Evolutionary conservation across 2,329 filamentous ascomycete genomes (phyloP).

Genomic region (Pyrenochaeta sp.): DNA sequence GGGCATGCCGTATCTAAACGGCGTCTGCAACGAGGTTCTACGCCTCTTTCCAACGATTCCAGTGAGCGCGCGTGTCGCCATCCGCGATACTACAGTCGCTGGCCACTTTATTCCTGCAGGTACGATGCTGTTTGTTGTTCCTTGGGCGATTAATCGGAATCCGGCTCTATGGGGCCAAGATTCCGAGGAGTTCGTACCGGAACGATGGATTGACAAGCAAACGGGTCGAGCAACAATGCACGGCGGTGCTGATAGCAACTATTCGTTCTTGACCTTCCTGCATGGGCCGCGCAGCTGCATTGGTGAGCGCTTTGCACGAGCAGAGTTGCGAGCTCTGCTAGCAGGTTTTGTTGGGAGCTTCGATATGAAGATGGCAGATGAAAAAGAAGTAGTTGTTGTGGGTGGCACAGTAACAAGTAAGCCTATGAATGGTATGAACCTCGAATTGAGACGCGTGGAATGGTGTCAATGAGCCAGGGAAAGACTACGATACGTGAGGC

Average conservation of each 20-base stretch:
- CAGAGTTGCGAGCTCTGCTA: conserved; percentile 47
- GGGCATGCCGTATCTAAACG: conserved; percentile 56
- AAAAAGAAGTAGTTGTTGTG: conserved; percentile 35
- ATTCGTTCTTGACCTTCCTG: conserved; percentile 54
- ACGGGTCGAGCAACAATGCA: conserved; percentile 51
- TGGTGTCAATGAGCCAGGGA: conserved; percentile 20
- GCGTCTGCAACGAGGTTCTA: conserved; percentile 55
- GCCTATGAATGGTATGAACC: conserved; percentile 48
- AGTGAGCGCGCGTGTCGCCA: conserved; percentile 39
- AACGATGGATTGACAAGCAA: conserved; percentile 55
- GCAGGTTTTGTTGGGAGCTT: conserved; percentile 47
- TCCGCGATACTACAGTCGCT: conserved; percentile 42
- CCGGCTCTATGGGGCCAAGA: conserved; percentile 54
- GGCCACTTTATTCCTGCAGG: conserved; percentile 50
- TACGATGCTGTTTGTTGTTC: conserved; percentile 49
- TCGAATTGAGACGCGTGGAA: conserved; percentile 37
- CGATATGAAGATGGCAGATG: conserved; percentile 45
- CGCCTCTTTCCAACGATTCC: conserved; percentile 52
- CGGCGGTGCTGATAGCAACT: conserved; percentile 51
- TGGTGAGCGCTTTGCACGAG: conserved; percentile 49
- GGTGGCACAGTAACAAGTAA: conserved; percentile 51
- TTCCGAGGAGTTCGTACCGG: conserved; percentile 53
- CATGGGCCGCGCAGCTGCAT: conserved; percentile 53
- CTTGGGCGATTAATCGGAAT: conserved; percentile 55
- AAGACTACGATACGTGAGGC: background rate